A percentile compares a stretch with the other conserved stretches of the same genome.
These are phyloP conservation scores for Clonostachys solani DNA, from an alignment of 2,329 filamentous ascomycete species.

Conservation along the genomic window DNA sequence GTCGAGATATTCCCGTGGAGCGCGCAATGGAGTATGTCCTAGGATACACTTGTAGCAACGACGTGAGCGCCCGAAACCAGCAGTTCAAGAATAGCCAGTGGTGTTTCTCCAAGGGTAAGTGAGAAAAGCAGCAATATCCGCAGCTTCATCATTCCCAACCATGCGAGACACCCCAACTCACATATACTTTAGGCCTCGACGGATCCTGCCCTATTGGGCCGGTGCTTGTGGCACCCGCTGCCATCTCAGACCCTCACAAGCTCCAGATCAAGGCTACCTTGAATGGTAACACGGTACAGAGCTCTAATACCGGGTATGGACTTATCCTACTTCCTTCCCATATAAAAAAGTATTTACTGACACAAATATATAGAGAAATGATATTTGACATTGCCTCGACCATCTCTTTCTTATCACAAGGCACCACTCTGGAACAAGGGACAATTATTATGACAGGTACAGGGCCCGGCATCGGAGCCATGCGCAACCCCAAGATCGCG, in stretches of 20 bases:
- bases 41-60: slow-evolving; percentile 31
- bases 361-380: slow-evolving; percentile 32
- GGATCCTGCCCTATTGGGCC: slow-evolving; percentile 44
- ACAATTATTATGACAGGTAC: slow-evolving; percentile 63
- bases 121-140: not conserved
- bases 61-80: slow-evolving; percentile 26
- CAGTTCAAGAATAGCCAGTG: slow-evolving; percentile 32
- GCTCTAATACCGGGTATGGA: slow-evolving; percentile 20
- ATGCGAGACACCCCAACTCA: slow-evolving; percentile 1
- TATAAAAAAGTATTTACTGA: too few relatives aligned
- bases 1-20: slow-evolving; percentile 27
- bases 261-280: slow-evolving; percentile 22
- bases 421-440: slow-evolving; percentile 55
- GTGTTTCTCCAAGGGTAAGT: slow-evolving; percentile 33
- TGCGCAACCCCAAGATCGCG: slow-evolving; percentile 29
- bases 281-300: slow-evolving; percentile 29
- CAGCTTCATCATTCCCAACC: not conserved
- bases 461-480: slow-evolving; percentile 34
- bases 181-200: slow-evolving; percentile 29
- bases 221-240: slow-evolving; percentile 19
- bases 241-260: slow-evolving; percentile 21
- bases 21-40: slow-evolving; percentile 32
- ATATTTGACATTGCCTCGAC: slow-evolving; percentile 54
- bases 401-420: slow-evolving; percentile 52
- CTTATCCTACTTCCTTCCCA: too few relatives aligned